These are phyloP conservation scores for Sporothrix pallida DNA, from an alignment of 2,329 filamentous ascomycete species.

Conservation along the genomic window DNA sequence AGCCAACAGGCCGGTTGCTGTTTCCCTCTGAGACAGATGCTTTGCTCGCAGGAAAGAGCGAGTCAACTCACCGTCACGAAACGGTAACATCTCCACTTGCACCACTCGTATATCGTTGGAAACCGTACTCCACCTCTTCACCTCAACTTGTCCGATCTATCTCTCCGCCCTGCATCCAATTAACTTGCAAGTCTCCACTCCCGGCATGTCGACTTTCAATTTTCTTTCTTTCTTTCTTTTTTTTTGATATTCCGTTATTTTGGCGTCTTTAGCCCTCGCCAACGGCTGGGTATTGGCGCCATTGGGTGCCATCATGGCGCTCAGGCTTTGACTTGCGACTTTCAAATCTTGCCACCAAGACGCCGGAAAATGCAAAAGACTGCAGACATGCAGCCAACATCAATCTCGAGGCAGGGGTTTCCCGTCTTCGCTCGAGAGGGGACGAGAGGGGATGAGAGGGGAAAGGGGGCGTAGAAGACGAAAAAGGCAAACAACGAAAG, in stretches of 20 bases:
- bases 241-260: not conserved
- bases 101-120: not conserved
- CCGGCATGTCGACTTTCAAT: not conserved
- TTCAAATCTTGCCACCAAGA: not conserved
- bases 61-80: not conserved
- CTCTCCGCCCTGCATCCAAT: constrained; percentile 23
- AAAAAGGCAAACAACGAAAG: not conserved
- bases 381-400: not conserved
- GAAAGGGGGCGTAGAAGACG: not conserved
- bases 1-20: not conserved
- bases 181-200: constrained; percentile 19
- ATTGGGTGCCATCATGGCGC: no score
- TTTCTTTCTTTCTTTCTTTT: not conserved
- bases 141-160: constrained; percentile 12
- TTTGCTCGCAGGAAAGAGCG: not conserved
- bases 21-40: constrained; percentile 3
- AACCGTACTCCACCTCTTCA: not conserved
- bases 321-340: no score
- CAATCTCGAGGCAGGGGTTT: constrained; percentile 23
- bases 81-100: constrained; percentile 1
- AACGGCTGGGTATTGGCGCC: not conserved
- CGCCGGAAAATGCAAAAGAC: constrained; percentile 19
- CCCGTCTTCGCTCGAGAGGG: constrained; percentile 2
- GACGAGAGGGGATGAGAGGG: not conserved
- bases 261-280: not conserved